A percentile compares a stretch with the other conserved stretches of the same genome.
Evolutionary conservation across 164 flowering plant species (phyloP).

Genomic region (Echeveria elegans): DNA sequence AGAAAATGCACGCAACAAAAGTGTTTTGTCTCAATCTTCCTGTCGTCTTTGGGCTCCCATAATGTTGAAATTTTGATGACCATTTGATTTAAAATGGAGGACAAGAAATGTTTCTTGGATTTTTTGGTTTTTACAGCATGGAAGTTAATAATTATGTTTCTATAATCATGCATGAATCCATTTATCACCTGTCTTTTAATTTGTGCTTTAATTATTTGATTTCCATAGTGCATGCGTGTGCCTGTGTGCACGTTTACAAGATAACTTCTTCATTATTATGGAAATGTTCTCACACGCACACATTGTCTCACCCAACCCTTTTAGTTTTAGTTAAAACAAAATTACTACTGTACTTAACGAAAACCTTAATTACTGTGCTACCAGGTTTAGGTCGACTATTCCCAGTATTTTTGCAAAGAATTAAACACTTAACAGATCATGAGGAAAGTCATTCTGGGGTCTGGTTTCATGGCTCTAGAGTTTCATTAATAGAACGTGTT

Average conservation of each 20-base stretch:
- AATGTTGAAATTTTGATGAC: neutral
- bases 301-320: constrained; percentile 2
- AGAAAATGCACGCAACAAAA: constrained; percentile 27
- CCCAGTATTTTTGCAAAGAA: no score
- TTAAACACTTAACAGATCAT: no score
- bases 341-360: no score
- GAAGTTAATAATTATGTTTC: neutral
- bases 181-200: neutral
- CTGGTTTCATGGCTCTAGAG: no score
- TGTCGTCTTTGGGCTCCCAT: constrained; percentile 1
- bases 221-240: constrained; percentile 1
- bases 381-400: no score
- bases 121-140: neutral
- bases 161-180: neutral
- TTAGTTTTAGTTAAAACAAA: neutral
- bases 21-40: constrained; percentile 16
- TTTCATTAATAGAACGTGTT: no score
- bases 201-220: constrained; percentile 4
- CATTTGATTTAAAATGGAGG: neutral
- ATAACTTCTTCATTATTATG: constrained; percentile 5
- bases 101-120: neutral
- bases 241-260: neutral
- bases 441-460: no score
- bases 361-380: no score
- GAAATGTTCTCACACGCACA: constrained; percentile 4